phyloP scores from a whole-genome alignment of 345 rosid species.

The Aquilaria yunnanensis region DNA sequence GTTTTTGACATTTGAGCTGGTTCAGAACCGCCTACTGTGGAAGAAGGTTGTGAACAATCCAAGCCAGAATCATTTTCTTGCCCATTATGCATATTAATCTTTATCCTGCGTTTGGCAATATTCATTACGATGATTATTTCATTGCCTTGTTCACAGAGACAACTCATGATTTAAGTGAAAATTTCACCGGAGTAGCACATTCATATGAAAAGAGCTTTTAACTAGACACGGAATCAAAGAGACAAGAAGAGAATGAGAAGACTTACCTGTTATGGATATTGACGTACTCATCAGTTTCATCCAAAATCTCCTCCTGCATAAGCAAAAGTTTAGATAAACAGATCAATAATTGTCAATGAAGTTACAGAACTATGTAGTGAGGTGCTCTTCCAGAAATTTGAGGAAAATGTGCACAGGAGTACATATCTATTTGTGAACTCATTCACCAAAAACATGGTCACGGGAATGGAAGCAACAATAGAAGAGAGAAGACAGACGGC shows the following conservation, averaged over 20 bases:
- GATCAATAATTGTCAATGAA: neutral
- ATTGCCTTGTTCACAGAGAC: too few relatives aligned
- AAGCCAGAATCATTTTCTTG: conserved; percentile 39
- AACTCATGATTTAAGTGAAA: neutral
- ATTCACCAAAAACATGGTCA: too few relatives aligned
- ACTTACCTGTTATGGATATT: conserved; percentile 79
- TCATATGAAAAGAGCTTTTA: neutral
- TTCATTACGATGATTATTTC: conserved; percentile 1
- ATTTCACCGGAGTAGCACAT: neutral
- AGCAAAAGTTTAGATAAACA: conserved; percentile 11
- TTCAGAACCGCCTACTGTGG: conserved; percentile 17
- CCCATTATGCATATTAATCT: conserved; percentile 70
- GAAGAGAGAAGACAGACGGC: neutral
- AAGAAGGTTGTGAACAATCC: conserved; percentile 29
- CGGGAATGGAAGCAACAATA: neutral
- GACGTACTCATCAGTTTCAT: conserved; percentile 92
- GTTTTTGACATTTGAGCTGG: conserved; percentile 19
- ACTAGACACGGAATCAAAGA: neutral
- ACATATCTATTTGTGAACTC: too few relatives aligned
- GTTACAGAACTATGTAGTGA: too few relatives aligned
- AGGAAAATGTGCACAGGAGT: neutral
- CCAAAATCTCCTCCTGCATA: conserved; percentile 92
- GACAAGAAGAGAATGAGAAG: neutral
- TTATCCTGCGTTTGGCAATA: conserved; percentile 50
- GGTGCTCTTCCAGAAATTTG: neutral